Conservation (phyloP, 2,329 filamentous ascomycete genomes). For the Claviceps spartinae region DNA sequence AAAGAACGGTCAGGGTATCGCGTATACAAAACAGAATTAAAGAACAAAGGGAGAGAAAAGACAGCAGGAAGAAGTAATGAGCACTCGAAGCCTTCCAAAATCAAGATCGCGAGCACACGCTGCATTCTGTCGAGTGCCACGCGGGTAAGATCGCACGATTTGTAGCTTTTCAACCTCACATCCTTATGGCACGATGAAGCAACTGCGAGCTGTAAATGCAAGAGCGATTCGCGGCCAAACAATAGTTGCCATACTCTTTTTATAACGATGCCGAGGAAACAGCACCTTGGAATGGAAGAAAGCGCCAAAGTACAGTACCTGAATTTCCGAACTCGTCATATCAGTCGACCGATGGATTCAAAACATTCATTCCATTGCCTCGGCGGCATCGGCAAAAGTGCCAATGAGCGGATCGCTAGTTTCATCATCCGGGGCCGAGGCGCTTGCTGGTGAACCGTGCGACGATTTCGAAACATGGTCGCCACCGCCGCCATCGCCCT, state of each 20-base stretch:
- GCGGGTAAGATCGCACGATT: not conserved
- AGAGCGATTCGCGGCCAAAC: not conserved
- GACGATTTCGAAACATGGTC: not conserved
- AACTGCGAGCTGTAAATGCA: too few species aligned
- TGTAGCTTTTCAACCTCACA: not conserved
- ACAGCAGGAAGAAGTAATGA: not conserved
- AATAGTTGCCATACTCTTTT: not conserved
- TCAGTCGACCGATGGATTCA: not conserved
- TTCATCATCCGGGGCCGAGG: conserved; percentile 21
- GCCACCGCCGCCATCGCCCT: conserved; percentile 28
- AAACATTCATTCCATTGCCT: conserved; percentile 28
- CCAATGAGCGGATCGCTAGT: conserved; percentile 36
- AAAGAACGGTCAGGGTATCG: not conserved
- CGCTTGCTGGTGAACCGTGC: conserved; percentile 14
- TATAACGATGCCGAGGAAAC: not conserved
- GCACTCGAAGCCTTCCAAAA: not conserved
- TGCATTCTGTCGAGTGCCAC: not conserved
- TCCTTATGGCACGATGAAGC: too few species aligned
- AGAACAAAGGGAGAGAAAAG: not conserved
- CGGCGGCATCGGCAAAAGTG: conserved; percentile 46
- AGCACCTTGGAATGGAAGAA: not conserved
- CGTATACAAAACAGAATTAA: not conserved
- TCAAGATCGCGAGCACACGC: not conserved
- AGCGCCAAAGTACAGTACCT: not conserved
- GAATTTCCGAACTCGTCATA: not conserved